Evolutionary conservation across 208 protist species (phyloP), one percentile per base, ranked within the genome.

Genomic region (Crithidia bombi): DNA sequence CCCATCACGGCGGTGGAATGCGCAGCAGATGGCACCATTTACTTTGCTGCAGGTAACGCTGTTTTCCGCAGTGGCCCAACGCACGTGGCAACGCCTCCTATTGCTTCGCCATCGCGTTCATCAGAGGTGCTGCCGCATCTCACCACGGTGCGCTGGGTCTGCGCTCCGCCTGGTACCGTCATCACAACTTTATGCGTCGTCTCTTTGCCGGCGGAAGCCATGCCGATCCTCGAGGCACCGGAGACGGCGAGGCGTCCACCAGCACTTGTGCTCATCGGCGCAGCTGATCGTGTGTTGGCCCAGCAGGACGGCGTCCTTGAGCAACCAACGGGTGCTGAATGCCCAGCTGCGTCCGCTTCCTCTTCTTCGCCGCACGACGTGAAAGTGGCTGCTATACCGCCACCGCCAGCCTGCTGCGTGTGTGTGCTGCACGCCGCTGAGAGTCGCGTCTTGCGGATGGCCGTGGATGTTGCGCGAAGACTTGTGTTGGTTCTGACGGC

Each of bases 1-100:
- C 85, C 85, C 9, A 73, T 90, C 30, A 81, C 73, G 3, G 81
- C 85, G 15, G 59, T 90, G 15, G 15, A 41, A 10, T 67, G 64
- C 44, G 35, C 63, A 5, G 25, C 54, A 15, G 9, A 35, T 12
- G 38, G 44, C 32, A 46, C 5, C 11, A 49, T 87, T 28, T 78
- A 76, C 35, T 81, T 90, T 15, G 79, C 79, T 1, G 21, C 81
- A 14, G 82, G 77, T 0, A 87, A 87, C 55, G 58, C 54, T 21
- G 73, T 90, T 0, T 69, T 74, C 26, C 50, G 50, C 7, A 73
- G 26, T 28, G n/a, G 6, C 0, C 5, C n/a, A 3, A 26, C 30
- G 41, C 7, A 55, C 15, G 9, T 39, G 10, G 5, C 26, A 17
- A 28, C 47, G 35, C 7, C 33, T 10, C 5, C 23, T 19, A 3